Evolutionary conservation across 1,284 basidiomycete genomes (phyloP), one percentile per base, ranked within the genome.

Genomic region (Leccinum angustisporum): DNA sequence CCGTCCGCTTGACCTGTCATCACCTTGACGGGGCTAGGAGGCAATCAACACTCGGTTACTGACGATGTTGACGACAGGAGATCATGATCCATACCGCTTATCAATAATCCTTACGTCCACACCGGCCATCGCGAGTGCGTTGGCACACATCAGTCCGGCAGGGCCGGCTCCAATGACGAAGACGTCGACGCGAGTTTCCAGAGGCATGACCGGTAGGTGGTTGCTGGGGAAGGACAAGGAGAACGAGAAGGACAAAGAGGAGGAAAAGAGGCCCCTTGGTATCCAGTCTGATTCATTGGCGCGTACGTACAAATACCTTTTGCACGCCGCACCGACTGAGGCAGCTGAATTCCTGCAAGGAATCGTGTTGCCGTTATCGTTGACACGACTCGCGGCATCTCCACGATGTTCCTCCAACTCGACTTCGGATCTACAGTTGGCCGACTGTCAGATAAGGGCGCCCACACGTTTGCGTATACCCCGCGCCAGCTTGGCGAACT

Each of bases 161-260:
- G 53, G 53, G 18, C 53, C 53, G 2, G 33, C 53, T 54, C 53
- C 53, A 21, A 54, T 54, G 18, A 54, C 21, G n/a, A 34, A 8
- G 53, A 54, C 83, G 67, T 86, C 84, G 61, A 83, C 81, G 6
- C 63, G 65, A 74, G 76, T 62, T 76, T 75, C 57, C 66, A 71
- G 52, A 62, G 57, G 16, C 66, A 61, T 57, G 53, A 18, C 31
- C 14, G 13, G n/a, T 52, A 11, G 51, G 43, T 46, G 11, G 43
- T 46, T 52, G 27, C 7, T 52, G 51, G 9, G 16, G 21, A 13
- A 52, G 30, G 14, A 43, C 0, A 11, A 43, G 10, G 40, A n/a
- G n/a, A 3, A 43, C 1, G 43, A 46, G 43, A 18, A 21, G 43
- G n/a, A 21, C 3, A 46, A 46, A 21, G 10, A 46, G 18, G 43